Percentiles rank a stretch among this genome's conserved stretches.
Evolutionary conservation across 192 early-diverging fungal genomes (phyloP).

Genomic region (Podila verticillata): DNA sequence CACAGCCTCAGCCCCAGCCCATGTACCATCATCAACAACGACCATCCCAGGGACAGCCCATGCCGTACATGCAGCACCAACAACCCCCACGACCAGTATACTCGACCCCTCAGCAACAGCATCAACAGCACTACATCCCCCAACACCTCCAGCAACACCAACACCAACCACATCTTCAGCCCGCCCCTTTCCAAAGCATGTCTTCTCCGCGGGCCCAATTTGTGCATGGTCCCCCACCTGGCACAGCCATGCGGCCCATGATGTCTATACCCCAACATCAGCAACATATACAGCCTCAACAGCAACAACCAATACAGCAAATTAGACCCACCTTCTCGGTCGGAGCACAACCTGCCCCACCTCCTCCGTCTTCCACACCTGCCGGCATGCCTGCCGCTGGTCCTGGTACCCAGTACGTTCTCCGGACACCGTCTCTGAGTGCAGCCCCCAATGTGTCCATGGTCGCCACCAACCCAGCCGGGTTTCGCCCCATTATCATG

Average conservation of each 20-base stretch:
- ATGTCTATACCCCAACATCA: conserved; percentile 26
- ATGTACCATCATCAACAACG: conserved; percentile 27
- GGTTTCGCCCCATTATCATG: conserved; percentile 28
- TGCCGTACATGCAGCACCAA: conserved; percentile 25
- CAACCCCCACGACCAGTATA: conserved; percentile 29
- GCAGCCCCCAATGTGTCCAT: conserved; percentile 29
- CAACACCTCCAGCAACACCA: conserved; percentile 16
- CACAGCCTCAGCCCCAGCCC: conserved; percentile 34
- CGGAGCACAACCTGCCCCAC: not conserved
- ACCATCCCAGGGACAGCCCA: conserved; percentile 24
- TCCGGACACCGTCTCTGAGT: conserved; percentile 34
- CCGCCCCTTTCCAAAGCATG: not conserved
- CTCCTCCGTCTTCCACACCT: not conserved
- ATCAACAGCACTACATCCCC: conserved; percentile 15
- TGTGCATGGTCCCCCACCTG: conserved; percentile 20
- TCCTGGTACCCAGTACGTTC: conserved; percentile 9
- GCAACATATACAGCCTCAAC: conserved; percentile 2
- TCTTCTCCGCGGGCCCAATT: conserved; percentile 34
- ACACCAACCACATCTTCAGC: not conserved
- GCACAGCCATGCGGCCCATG: conserved; percentile 18
- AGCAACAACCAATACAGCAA: conserved; percentile 8
- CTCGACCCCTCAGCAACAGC: conserved; percentile 25
- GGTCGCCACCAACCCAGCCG: conserved; percentile 1
- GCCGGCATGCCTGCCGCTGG: not conserved
- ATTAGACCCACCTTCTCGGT: conserved; percentile 1